Base-by-base conservation (phyloP, 2,329 filamentous ascomycete genomes). In the Penicillium sp. region DNA sequence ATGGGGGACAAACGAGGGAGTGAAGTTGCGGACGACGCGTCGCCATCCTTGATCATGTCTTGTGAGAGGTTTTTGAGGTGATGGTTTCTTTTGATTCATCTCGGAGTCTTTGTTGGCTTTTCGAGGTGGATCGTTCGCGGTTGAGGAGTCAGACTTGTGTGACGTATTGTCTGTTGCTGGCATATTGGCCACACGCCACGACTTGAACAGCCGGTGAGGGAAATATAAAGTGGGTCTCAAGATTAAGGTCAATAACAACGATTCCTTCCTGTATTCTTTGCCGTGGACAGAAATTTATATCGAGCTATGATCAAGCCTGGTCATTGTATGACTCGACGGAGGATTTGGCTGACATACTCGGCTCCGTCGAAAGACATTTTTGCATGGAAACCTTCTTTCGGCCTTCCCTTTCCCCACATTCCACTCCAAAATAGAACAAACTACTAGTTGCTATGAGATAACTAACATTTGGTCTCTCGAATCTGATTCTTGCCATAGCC, bases 1-100 rank as follows among this genome's bases (percentile, higher is more conserved):
- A 13, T 7, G 10, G n/a, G 10, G 56, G 17, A 69, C 66, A 10
- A 69, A 81, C 66, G 73, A 91, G 8, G 77, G 77, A 0, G 75
- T 77, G 55, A 79, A 78, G 55, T 78, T 76, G 19, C 75, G 74
- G n/a, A 78, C 73, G 9, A 79, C 64, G 10, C 40, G 40, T 44
- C 76, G 71, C 76, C 76, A 79, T 19, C 76, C 77, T 10, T 68
- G 58, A 26, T 79, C 74, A 64, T 77, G 71, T 62, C 76, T 75
- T 13, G 82, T 58, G 19, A 53, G 44, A 6, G 28, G 6, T 50
- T 17, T 33, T n/a, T 33, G 33, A n/a, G 9, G 24, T 7, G 10
- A 10, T 4, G 35, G 8, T 24, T 28, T 35, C 3, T 28, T 26
- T 26, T 17, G 44, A 17, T 28, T 47, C 7, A 28, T 40, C 8